phyloP scores from a whole-genome alignment of 768 basidiomycete species.

The Lactarius hengduanensis region DNA sequence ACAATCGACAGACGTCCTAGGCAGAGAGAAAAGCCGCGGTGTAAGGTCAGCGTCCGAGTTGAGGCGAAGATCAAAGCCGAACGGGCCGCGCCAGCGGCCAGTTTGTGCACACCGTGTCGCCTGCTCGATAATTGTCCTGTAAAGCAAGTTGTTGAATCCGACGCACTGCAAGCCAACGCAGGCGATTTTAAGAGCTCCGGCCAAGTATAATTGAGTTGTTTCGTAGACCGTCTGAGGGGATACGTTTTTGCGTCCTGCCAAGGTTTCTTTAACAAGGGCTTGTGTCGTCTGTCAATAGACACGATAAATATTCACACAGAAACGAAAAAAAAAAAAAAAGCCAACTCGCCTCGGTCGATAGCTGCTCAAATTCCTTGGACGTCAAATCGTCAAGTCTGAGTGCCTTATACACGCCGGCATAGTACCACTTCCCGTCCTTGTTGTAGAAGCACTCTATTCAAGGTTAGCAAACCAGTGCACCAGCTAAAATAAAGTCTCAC shows the following conservation, averaged over 20 bases:
- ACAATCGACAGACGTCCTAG: conserved; percentile 17
- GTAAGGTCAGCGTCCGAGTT: conserved; percentile 19
- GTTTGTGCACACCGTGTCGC: conserved; percentile 45
- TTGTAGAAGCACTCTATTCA: conserved; percentile 76
- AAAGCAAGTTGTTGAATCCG: conserved; percentile 68
- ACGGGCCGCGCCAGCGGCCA: conserved; percentile 34
- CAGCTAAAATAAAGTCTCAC: conserved; percentile 9
- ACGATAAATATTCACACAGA: not conserved
- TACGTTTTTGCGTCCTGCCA: conserved; percentile 66
- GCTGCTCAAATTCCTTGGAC: conserved; percentile 63
- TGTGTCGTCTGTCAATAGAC: conserved; percentile 51
- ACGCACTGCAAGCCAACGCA: conserved; percentile 75
- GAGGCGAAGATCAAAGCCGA: conserved; percentile 24
- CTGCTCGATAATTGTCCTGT: conserved; percentile 64
- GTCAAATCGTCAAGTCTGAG: conserved; percentile 66
- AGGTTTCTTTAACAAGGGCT: conserved; percentile 68
- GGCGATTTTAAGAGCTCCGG: conserved; percentile 68
- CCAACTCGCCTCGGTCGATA: conserved; percentile 56
- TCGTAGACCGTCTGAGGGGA: conserved; percentile 80
- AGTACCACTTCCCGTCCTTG: conserved; percentile 80
- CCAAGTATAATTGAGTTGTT: conserved; percentile 66
- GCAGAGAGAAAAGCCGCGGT: conserved; percentile 25
- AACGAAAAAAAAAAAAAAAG: not conserved
- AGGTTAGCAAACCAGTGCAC: not conserved
- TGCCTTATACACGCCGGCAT: conserved; percentile 73